Evolutionary conservation across 148 eudicot species (phyloP), one percentile per base, ranked within the genome.

Genomic region (Salicornia ramosissima): DNA sequence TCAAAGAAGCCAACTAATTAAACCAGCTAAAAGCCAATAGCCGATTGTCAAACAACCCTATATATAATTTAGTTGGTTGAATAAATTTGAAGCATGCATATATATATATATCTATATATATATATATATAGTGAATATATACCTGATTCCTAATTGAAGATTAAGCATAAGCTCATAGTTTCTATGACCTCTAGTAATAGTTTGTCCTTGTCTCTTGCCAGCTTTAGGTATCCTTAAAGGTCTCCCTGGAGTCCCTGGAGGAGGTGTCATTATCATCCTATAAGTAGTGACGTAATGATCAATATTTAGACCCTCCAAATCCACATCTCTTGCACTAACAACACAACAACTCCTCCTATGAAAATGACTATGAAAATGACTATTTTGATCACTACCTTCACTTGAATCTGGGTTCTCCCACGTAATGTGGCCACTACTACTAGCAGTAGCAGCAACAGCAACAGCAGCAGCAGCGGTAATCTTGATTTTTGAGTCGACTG

Each of bases 91-190:
- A n/a, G n/a, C n/a, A n/a, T n/a, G n/a, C n/a, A n/a, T n/a, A n/a
- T n/a, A n/a, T n/a, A n/a, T n/a, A n/a, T n/a, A n/a, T n/a, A n/a
- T n/a, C n/a, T n/a, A n/a, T n/a, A n/a, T n/a, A n/a, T n/a, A n/a
- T n/a, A n/a, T n/a, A n/a, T n/a, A n/a, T n/a, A n/a, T n/a, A n/a
- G n/a, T n/a, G n/a, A n/a, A n/a, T n/a, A n/a, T n/a, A n/a, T 79
- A 84, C 97, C 97, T 86, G 74, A 91, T 91, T 26, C 97, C 97
- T 55, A 91, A 43, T 63, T 91, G 97, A 56, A 91, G 81, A 86
- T 91, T 91, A 18, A 91, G 90, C 97, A 92, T 92, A 26, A 92
- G 88, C 47, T 92, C 97, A 83, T 84, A 92, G 65, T 92, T 92
- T 70, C 86, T 92, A 65, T 92, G 97, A 40, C 89, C 96, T 79